Conservation (phyloP, 345 rosid genomes). For the Moricandia moricandioides region DNA sequence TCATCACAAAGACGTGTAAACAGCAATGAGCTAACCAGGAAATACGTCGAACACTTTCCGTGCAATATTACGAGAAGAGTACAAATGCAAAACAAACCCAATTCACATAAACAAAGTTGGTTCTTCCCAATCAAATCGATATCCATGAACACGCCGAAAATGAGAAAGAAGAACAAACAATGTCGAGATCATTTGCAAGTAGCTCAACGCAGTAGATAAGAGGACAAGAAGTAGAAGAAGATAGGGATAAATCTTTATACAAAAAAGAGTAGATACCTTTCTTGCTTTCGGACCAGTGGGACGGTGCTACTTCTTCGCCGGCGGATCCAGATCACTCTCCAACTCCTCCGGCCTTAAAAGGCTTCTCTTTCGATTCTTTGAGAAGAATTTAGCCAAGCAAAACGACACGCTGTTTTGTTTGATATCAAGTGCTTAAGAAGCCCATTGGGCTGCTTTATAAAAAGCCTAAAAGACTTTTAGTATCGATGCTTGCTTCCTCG, state of each 20-base stretch:
- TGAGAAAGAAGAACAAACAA: neutral
- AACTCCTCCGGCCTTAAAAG: slow-evolving; percentile 18
- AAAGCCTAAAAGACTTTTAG: no score
- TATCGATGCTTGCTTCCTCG: no score
- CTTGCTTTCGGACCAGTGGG: neutral
- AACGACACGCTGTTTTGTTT: slow-evolving; percentile 8
- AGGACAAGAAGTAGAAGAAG: no score
- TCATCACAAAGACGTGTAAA: neutral
- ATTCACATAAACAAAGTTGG: neutral
- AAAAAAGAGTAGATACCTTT: neutral
- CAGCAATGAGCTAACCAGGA: neutral
- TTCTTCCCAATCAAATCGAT: neutral
- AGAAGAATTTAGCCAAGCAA: neutral
- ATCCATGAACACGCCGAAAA: neutral
- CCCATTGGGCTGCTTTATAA: slow-evolving; percentile 5
- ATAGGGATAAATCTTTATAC: neutral
- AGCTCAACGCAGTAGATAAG: neutral
- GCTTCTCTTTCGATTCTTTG: neutral
- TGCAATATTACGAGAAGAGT: neutral
- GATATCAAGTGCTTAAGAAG: neutral
- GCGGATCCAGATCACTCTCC: slow-evolving; percentile 19
- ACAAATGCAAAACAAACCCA: neutral
- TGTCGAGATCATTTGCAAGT: neutral
- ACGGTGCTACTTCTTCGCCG: slow-evolving; percentile 13
- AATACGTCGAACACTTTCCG: slow-evolving; percentile 27